These are phyloP conservation scores for Colletotrichum trifolii DNA, from an alignment of 2,329 filamentous ascomycete species.

Conservation along the genomic window DNA sequence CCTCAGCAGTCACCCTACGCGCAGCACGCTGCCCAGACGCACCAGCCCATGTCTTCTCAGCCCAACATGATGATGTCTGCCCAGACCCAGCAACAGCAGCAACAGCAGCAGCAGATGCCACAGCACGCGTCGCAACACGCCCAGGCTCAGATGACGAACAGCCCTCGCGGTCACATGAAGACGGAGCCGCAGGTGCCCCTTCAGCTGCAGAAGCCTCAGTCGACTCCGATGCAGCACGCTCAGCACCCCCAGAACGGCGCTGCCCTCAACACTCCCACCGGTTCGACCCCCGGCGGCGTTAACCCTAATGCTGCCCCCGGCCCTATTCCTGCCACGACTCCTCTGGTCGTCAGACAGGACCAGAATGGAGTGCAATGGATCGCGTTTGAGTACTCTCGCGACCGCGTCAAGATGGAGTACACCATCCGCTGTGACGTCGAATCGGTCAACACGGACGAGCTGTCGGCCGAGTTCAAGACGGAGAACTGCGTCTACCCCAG, in stretches of 20 bases:
- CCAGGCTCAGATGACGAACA: constrained; percentile 67
- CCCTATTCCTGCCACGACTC: constrained; percentile 95
- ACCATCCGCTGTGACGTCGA: constrained; percentile 98
- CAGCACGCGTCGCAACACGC: constrained; percentile 65
- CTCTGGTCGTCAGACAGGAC: constrained; percentile 92
- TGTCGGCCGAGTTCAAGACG: constrained; percentile 91
- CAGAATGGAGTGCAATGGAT: constrained; percentile 99
- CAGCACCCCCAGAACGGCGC: constrained; percentile 54
- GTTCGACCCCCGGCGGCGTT: constrained; percentile 63
- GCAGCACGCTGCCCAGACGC: constrained; percentile 64
- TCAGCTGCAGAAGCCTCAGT: constrained; percentile 68
- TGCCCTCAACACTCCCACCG: constrained; percentile 57
- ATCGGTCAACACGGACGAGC: constrained; percentile 89
- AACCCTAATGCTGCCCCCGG: constrained; percentile 94
- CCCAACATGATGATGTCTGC: constrained; percentile 74
- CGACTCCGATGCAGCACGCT: constrained; percentile 54
- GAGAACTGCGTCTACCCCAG: constrained; percentile 98
- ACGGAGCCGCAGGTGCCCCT: constrained; percentile 71
- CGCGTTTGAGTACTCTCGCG: constrained; percentile 96
- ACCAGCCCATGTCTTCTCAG: constrained; percentile 71
- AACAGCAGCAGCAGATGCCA: constrained; percentile 39
- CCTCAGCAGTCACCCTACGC: constrained; percentile 69
- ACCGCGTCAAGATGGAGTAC: constrained; percentile 99
- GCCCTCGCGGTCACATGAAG: constrained; percentile 68
- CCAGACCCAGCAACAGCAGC: constrained; percentile 59